These are phyloP conservation scores for Dioscorea dumetorum DNA, from an alignment of 106 monocot genomes.

Conservation along the genomic window DNA sequence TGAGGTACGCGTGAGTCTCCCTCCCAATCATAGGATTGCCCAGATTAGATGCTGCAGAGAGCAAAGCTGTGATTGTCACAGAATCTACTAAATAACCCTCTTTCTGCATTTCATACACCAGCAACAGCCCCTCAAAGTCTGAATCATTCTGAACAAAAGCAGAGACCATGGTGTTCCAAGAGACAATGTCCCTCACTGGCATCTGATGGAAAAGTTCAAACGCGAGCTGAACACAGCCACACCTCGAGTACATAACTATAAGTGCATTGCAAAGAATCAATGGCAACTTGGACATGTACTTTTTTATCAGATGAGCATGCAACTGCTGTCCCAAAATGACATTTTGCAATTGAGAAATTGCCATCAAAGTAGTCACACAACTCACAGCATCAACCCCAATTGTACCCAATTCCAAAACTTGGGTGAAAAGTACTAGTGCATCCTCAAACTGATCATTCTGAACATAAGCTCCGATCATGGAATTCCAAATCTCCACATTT, in stretches of 20 bases:
- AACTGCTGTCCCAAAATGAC: slow-evolving; percentile 60
- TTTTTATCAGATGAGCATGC: slow-evolving; percentile 65
- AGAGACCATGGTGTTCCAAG: slow-evolving; percentile 96
- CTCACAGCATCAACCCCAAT: slow-evolving; percentile 56
- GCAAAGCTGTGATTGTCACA: slow-evolving; percentile 61
- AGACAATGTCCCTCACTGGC: slow-evolving; percentile 60
- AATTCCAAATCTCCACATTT: slow-evolving; percentile 88
- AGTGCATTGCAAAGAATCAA: slow-evolving; percentile 68
- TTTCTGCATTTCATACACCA: slow-evolving; percentile 78
- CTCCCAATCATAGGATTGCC: slow-evolving; percentile 48
- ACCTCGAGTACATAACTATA: slow-evolving; percentile 90
- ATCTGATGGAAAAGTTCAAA: slow-evolving; percentile 67
- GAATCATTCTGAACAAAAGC: slow-evolving; percentile 73
- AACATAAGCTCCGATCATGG: slow-evolving; percentile 91
- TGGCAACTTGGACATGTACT: slow-evolving; percentile 17
- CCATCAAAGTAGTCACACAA: slow-evolving; percentile 51
- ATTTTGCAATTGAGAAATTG: slow-evolving; percentile 55
- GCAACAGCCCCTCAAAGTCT: slow-evolving; percentile 60
- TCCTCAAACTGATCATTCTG: slow-evolving; percentile 48
- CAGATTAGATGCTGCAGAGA: slow-evolving; percentile 86
- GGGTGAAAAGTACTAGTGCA: slow-evolving; percentile 48
- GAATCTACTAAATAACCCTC: slow-evolving; percentile 50
- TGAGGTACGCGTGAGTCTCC: slow-evolving; percentile 75
- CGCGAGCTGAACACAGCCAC: slow-evolving; percentile 42
- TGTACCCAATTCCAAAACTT: slow-evolving; percentile 28